A percentile compares a stretch with the other conserved stretches of the same genome.
These are phyloP conservation scores for Thelonectria blattea DNA, from an alignment of 2,329 filamentous ascomycete genomes.

Conservation along the genomic window DNA sequence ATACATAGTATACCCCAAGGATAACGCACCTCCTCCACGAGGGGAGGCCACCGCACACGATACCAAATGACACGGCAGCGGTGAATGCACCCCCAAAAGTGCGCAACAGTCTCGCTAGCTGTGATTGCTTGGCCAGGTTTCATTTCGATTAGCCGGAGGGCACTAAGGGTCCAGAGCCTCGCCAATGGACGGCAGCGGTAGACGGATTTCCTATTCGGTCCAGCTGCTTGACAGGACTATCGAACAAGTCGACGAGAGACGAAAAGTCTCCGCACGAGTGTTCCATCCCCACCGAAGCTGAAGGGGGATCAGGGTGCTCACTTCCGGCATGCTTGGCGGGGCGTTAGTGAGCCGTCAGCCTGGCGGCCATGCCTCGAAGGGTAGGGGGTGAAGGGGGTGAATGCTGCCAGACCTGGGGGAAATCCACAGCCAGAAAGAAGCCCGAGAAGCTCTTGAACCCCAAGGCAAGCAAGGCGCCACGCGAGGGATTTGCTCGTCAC, in stretches of 20 bases:
- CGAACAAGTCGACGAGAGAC: not conserved
- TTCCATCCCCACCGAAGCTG: slow-evolving; percentile 23
- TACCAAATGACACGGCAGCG: slow-evolving; percentile 19
- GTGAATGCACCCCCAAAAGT: slow-evolving; percentile 27
- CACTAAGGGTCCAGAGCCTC: slow-evolving; percentile 26
- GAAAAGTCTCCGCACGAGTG: slow-evolving; percentile 20
- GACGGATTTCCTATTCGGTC: slow-evolving; percentile 38
- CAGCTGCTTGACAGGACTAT: slow-evolving; percentile 13
- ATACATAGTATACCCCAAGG: slow-evolving; percentile 13
- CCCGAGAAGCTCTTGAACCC: slow-evolving; percentile 1
- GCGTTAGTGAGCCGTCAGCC: slow-evolving; percentile 22
- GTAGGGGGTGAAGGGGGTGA: slow-evolving; percentile 13
- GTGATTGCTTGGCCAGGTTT: slow-evolving; percentile 17
- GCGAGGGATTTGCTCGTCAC: slow-evolving; percentile 21
- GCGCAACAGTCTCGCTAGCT: slow-evolving; percentile 19
- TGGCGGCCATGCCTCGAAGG: slow-evolving; percentile 3
- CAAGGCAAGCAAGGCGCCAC: slow-evolving; percentile 21
- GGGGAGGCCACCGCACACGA: not conserved
- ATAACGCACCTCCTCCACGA: not conserved
- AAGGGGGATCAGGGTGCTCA: slow-evolving; percentile 19
- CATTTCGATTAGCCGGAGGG: slow-evolving; percentile 23
- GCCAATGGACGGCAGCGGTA: slow-evolving; percentile 30
- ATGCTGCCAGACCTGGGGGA: slow-evolving; percentile 20
- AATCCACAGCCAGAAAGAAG: slow-evolving; percentile 3
- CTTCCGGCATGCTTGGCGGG: slow-evolving; percentile 21